These are phyloP conservation scores for Termitomyces sp. DNA, from an alignment of 1,284 basidiomycete species.

Conservation along the genomic window DNA sequence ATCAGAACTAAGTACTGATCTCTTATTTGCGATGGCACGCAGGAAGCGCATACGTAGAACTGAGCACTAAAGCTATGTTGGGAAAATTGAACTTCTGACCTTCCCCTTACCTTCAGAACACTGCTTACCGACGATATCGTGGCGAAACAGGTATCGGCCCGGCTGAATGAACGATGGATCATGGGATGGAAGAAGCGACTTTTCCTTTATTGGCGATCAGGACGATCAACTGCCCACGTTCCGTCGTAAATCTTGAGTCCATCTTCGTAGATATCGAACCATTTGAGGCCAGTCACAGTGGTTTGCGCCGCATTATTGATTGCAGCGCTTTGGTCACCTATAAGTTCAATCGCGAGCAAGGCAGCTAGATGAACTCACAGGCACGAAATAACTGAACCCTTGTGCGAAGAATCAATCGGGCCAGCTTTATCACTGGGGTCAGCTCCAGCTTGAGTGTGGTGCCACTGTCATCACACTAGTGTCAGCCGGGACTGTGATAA, in stretches of 20 bases:
- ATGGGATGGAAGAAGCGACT: slow-evolving; percentile 48
- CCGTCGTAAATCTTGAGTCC: slow-evolving; percentile 29
- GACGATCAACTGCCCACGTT: slow-evolving; percentile 43
- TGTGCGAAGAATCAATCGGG: slow-evolving; percentile 49
- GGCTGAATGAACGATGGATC: slow-evolving; percentile 39
- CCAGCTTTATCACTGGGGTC: slow-evolving; percentile 40
- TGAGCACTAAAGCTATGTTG: slow-evolving; percentile 37
- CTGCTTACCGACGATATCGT: slow-evolving; percentile 45
- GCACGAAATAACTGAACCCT: slow-evolving; percentile 51
- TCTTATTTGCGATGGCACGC: not conserved
- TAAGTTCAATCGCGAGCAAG: not conserved
- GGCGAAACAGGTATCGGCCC: slow-evolving; percentile 48
- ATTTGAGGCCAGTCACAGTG: slow-evolving; percentile 44
- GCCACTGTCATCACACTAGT: slow-evolving; percentile 46
- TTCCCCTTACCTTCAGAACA: not conserved
- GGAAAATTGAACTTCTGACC: not conserved
- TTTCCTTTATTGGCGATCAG: slow-evolving; percentile 50
- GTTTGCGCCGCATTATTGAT: slow-evolving; percentile 40
- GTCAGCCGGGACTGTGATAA: slow-evolving; percentile 50
- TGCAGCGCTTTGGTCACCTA: slow-evolving; percentile 31
- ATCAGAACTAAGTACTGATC: not conserved
- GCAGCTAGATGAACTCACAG: slow-evolving; percentile 31
- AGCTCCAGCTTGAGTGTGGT: slow-evolving; percentile 44
- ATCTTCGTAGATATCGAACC: slow-evolving; percentile 52
- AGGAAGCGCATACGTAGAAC: slow-evolving; percentile 35